These are phyloP conservation scores for Yamadazyma takamatsuzukensis DNA, from an alignment of 805 yeast genomes.

Conservation along the genomic window DNA sequence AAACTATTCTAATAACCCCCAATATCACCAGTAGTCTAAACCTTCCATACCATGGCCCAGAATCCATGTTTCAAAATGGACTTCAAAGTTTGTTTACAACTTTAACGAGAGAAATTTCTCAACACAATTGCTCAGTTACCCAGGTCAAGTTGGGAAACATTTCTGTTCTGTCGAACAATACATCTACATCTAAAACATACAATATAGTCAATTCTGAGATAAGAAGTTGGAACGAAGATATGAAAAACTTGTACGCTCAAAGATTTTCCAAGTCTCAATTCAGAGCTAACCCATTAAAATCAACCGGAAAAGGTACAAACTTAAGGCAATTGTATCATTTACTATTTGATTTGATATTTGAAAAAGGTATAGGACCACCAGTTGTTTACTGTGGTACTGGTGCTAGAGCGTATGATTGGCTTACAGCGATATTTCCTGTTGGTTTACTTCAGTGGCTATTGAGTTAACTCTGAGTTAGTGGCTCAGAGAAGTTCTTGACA, in stretches of 20 bases:
- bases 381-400: conserved; percentile 42
- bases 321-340: conserved; percentile 37
- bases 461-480: background rate
- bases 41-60: conserved; percentile 64
- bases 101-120: conserved; percentile 32
- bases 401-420: conserved; percentile 34
- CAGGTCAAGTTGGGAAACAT: conserved; percentile 41
- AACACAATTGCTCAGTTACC: conserved; percentile 34
- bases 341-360: conserved; percentile 36
- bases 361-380: conserved; percentile 16
- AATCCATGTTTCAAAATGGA: conserved; percentile 49
- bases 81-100: conserved; percentile 34
- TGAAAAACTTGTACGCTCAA: conserved; percentile 28
- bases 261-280: conserved; percentile 29
- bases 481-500: background rate
- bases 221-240: conserved; percentile 35
- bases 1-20: conserved; percentile 52
- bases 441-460: conserved; percentile 25
- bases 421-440: conserved; percentile 30
- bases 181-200: conserved; percentile 19
- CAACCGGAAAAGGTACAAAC: conserved; percentile 25
- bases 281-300: conserved; percentile 25
- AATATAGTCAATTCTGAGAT: conserved; percentile 31
- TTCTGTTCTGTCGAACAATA: conserved; percentile 21
- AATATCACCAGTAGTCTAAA: conserved; percentile 50